phyloP scores from a whole-genome alignment of 768 basidiomycete species.

The Termitomyces sp. region DNA sequence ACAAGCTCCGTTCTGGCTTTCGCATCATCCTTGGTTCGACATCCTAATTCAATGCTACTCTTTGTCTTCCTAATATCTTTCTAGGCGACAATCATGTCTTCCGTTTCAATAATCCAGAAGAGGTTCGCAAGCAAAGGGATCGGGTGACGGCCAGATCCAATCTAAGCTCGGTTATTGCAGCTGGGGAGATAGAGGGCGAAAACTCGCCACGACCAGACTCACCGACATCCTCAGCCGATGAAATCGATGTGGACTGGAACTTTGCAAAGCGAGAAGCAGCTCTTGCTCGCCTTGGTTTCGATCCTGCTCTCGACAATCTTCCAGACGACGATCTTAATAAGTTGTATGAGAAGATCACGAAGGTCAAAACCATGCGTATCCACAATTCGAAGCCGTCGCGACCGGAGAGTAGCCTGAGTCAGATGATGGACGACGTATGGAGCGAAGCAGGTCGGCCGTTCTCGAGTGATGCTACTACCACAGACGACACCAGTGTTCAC shows the following conservation, averaged over 20 bases:
- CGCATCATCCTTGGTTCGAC: slow-evolving; percentile 90
- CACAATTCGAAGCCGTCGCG: slow-evolving; percentile 69
- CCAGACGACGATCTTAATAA: slow-evolving; percentile 95
- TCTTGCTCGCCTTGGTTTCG: slow-evolving; percentile 77
- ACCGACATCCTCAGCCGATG: slow-evolving; percentile 64
- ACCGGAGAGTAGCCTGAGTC: slow-evolving; percentile 86
- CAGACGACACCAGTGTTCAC: slow-evolving; percentile 81
- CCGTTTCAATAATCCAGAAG: slow-evolving; percentile 93
- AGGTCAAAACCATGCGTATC: slow-evolving; percentile 84
- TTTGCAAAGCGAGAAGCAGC: slow-evolving; percentile 95
- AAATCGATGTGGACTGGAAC: slow-evolving; percentile 91
- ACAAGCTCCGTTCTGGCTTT: slow-evolving; percentile 90
- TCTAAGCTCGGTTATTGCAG: slow-evolving; percentile 60
- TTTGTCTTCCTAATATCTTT: slow-evolving; percentile 9
- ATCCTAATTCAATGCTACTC: slow-evolving; percentile 5
- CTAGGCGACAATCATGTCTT: slow-evolving; percentile 96
- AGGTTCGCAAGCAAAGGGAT: slow-evolving; percentile 88
- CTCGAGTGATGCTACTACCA: slow-evolving; percentile 65
- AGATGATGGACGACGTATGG: slow-evolving; percentile 78
- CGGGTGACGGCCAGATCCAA: slow-evolving; percentile 72
- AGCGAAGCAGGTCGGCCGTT: slow-evolving; percentile 83
- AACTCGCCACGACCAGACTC: slow-evolving; percentile 76
- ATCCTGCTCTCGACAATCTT: slow-evolving; percentile 87
- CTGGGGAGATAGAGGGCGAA: slow-evolving; percentile 60
- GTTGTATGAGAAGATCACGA: slow-evolving; percentile 91